A percentile compares a stretch with the other conserved stretches of the same genome.
phyloP scores from a whole-genome alignment of 306 rosid genomes.

The Delonix regia region DNA sequence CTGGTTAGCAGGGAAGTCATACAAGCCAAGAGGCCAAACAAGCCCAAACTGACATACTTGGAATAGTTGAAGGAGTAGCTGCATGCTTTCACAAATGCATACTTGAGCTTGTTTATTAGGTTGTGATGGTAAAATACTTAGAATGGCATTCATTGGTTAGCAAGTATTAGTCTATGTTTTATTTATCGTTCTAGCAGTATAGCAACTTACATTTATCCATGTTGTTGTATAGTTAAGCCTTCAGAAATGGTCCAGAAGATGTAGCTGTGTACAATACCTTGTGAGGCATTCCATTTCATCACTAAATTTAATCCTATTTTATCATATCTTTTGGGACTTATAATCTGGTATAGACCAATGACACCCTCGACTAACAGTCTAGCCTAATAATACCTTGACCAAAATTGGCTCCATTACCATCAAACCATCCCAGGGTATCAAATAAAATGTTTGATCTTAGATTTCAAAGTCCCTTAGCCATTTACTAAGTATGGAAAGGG shows the following conservation, averaged over 20 bases:
- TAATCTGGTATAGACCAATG: background rate
- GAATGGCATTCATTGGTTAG: background rate
- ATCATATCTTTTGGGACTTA: background rate
- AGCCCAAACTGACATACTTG: background rate
- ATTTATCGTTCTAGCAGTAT: background rate
- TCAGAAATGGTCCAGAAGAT: too few relatives aligned
- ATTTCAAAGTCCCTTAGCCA: conserved; percentile 15
- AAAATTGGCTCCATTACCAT: background rate
- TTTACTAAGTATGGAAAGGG: conserved; percentile 28
- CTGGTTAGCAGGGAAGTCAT: background rate
- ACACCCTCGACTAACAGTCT: conserved; percentile 12
- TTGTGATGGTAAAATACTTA: background rate
- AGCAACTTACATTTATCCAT: background rate
- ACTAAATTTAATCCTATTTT: too few relatives aligned
- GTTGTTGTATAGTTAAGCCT: too few relatives aligned
- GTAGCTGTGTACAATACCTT: background rate
- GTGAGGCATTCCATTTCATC: background rate
- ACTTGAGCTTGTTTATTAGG: background rate
- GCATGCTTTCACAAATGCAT: background rate
- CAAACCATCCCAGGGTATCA: conserved; percentile 20
- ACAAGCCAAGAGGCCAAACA: background rate
- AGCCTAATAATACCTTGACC: conserved; percentile 12
- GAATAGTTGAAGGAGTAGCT: background rate
- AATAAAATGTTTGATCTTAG: background rate
- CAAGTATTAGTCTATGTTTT: background rate